phyloP scores from a whole-genome alignment of 2,329 filamentous ascomycete genomes.

The Tetracladium maxilliforme region DNA sequence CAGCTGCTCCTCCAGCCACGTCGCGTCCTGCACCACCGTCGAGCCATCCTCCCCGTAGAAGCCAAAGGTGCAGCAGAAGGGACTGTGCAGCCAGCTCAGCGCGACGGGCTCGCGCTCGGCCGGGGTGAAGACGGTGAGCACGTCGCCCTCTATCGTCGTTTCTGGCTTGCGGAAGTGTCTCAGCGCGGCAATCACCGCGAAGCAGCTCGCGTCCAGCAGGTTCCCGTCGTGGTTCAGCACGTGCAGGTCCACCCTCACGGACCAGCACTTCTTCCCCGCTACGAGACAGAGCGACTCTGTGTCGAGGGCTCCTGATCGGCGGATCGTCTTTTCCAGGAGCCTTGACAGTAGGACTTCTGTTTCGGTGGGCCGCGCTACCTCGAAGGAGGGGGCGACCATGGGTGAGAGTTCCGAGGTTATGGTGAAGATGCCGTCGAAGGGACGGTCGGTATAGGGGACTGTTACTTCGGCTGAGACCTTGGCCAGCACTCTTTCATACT shows the following conservation, averaged over 20 bases:
- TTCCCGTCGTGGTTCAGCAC: conserved; percentile 85
- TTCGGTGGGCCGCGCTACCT: conserved; percentile 70
- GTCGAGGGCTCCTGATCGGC: conserved; percentile 81
- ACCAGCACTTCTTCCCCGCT: conserved; percentile 83
- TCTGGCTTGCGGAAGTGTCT: conserved; percentile 88
- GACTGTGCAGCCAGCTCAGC: conserved; percentile 81
- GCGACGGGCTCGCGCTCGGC: conserved; percentile 83
- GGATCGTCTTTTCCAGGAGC: conserved; percentile 84
- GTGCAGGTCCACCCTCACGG: conserved; percentile 80
- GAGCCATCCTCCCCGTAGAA: conserved; percentile 63
- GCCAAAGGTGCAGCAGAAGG: conserved; percentile 80
- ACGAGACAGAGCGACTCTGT: conserved; percentile 92
- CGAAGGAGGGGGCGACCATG: conserved; percentile 83
- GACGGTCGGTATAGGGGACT: conserved; percentile 72
- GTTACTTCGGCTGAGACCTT: conserved; percentile 82
- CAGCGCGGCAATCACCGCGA: conserved; percentile 76
- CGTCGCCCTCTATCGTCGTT: conserved; percentile 71
- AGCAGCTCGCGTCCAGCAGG: conserved; percentile 71
- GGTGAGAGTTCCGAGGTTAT: conserved; percentile 84
- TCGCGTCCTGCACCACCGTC: conserved; percentile 58
- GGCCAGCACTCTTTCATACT: conserved; percentile 51
- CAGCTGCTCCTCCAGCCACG: conserved; percentile 61
- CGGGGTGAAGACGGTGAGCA: conserved; percentile 68
- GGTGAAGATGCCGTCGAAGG: conserved; percentile 89
- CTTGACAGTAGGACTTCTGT: conserved; percentile 76